These are phyloP conservation scores for Catenaria anguillulae DNA, from an alignment of 371 early-diverging fungal genomes.

Conservation along the genomic window DNA sequence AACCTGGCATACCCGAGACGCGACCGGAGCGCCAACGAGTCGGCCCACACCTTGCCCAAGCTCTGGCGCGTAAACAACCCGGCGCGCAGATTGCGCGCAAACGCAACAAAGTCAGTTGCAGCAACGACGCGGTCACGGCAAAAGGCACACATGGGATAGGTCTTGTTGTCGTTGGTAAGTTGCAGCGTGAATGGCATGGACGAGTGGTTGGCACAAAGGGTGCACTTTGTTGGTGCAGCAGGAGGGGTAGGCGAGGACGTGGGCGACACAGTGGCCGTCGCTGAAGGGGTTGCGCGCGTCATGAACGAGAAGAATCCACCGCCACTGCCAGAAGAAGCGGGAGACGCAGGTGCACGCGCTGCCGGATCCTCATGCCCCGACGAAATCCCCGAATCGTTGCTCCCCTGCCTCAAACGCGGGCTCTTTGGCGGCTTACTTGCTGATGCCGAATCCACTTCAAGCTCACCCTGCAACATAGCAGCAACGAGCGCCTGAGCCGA, in stretches of 20 bases:
- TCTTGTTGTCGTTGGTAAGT: too few species aligned
- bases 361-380: too few species aligned
- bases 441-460: too few species aligned
- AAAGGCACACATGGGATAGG: neutral
- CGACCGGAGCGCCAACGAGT: neutral
- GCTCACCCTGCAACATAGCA: neutral
- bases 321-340: too few species aligned
- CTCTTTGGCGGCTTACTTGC: too few species aligned
- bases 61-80: neutral
- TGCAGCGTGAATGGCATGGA: neutral
- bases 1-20: neutral
- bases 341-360: too few species aligned
- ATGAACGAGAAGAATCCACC: neutral
- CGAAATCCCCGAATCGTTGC: neutral
- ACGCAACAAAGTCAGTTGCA: neutral
- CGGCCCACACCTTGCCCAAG: neutral
- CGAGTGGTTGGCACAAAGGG: neutral
- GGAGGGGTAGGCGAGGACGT: neutral
- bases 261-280: neutral
- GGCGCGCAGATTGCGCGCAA: neutral
- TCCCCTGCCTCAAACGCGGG: neutral
- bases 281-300: neutral
- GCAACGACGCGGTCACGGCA: conserved; percentile 3
- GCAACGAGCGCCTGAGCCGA: neutral
- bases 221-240: neutral